Evolutionary conservation across 1,284 basidiomycete species (phyloP).

Genomic region (Cyathus pygmaeus): DNA sequence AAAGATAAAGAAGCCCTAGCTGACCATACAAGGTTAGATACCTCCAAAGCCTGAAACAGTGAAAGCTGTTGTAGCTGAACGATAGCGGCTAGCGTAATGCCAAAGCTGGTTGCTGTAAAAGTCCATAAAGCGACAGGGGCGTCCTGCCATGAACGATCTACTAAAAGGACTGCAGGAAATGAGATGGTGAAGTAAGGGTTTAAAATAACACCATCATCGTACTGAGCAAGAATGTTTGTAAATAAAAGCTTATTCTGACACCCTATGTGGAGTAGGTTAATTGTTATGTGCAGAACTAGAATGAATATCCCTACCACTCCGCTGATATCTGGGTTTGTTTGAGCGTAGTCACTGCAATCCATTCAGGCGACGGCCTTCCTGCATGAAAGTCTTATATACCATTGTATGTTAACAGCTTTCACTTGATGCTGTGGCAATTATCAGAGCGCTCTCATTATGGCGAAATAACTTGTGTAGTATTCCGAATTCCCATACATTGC

Average conservation of each 20-base stretch:
- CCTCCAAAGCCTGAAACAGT: slow-evolving; percentile 48
- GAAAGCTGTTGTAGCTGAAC: slow-evolving; percentile 41
- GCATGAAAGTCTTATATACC: no score
- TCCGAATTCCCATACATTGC: no score
- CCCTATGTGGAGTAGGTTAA: slow-evolving; percentile 25
- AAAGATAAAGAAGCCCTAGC: slow-evolving; percentile 7
- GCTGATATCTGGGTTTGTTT: slow-evolving; percentile 48
- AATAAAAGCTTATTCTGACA: slow-evolving; percentile 53
- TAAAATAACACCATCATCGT: background rate
- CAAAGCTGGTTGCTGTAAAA: slow-evolving; percentile 52
- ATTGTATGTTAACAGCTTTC: no score
- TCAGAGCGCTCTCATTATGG: no score
- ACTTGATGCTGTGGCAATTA: no score
- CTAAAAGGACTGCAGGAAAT: slow-evolving; percentile 40
- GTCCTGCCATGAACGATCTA: slow-evolving; percentile 50
- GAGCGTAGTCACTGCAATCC: slow-evolving; percentile 19
- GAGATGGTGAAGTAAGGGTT: background rate
- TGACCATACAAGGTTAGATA: slow-evolving; percentile 53
- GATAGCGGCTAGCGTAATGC: slow-evolving; percentile 49
- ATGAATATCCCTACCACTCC: slow-evolving; percentile 36
- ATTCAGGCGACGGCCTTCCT: no score
- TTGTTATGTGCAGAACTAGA: background rate
- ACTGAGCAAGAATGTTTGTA: slow-evolving; percentile 52
- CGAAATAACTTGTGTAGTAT: no score
- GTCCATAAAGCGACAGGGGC: slow-evolving; percentile 53